Conservation (phyloP, 2,329 filamentous ascomycete species). For the Pyrenophora teres region DNA sequence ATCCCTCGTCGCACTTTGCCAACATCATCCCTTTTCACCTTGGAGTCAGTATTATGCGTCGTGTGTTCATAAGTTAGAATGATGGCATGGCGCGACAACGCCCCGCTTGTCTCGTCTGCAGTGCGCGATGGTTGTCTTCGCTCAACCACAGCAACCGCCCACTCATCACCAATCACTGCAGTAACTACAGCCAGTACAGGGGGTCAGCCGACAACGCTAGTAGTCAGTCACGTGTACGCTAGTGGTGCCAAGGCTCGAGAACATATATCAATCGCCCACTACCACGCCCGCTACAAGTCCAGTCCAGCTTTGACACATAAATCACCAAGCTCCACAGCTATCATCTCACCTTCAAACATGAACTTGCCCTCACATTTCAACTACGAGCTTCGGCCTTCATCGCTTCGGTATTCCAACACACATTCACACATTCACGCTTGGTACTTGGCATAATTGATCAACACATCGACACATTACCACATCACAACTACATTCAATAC, state of each 20-base stretch:
- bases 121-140: no score
- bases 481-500: neutral
- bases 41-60: no score
- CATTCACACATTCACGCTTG: constrained; percentile 11
- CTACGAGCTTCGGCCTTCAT: neutral
- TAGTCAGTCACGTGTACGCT: neutral
- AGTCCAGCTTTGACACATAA: neutral
- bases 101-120: no score
- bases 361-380: no score
- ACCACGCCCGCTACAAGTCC: neutral
- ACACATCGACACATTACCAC: neutral
- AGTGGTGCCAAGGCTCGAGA: neutral
- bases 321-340: neutral
- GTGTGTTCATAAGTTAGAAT: no score
- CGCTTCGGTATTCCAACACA: constrained; percentile 5
- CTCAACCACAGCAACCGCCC: no score
- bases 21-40: no score
- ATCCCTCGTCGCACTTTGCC: no score
- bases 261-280: neutral
- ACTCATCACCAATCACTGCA: no score
- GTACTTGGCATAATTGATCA: constrained; percentile 11
- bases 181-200: neutral
- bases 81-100: no score
- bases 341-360: no score
- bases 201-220: no score